Base-by-base conservation (phyloP, 2,329 filamentous ascomycete species). In the Aureobasidium pullulans region DNA sequence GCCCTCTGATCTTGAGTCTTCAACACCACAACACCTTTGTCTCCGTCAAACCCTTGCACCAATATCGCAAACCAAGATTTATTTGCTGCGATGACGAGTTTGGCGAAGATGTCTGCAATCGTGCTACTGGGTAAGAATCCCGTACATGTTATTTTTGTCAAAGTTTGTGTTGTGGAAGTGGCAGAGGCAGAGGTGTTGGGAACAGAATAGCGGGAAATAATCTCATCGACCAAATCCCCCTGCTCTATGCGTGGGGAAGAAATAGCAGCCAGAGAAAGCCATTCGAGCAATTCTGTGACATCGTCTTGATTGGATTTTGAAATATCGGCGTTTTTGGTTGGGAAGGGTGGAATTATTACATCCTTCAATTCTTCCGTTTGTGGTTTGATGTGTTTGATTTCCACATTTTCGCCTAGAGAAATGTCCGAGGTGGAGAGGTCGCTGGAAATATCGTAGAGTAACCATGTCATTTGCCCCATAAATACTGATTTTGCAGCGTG, bases 401-500 rank as follows among this genome's bases (percentile, higher is more conserved):
- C 60, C 68, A 66, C 61, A 72, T 69, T 3, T 60, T 65, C 0
- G 65, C 53, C 44, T 71, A 62, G 11, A 64, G 62, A 6, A 61
- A 63, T 19, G 40, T 44, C 8, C 28, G 54, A 5, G 61, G 61
- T 13, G 15, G 4, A n/a, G 1, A 54, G 28, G 4, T 39, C 37
- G 9, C 48, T 50, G 59, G 67, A 32, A 53, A 85, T 70, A 66
- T 91, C 87, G 67, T 81, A 86, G 66, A 94, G 92, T 0, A 97
- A 75, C 91, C 93, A 96, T 1, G 83, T 83, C 23, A 86, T 67
- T 1, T 86, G 83, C 46, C 79, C 74, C 50, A 81, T 83, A 23
- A 96, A 77, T 23, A 90, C 89, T 63, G 90, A 89, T 66, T 87
- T 86, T 71, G 86, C 90, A 13, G 90, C 90, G 78, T 89, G 89